Evolutionary conservation across 78 protist species (phyloP).

Genomic region (Creolimax fragrantissima): DNA sequence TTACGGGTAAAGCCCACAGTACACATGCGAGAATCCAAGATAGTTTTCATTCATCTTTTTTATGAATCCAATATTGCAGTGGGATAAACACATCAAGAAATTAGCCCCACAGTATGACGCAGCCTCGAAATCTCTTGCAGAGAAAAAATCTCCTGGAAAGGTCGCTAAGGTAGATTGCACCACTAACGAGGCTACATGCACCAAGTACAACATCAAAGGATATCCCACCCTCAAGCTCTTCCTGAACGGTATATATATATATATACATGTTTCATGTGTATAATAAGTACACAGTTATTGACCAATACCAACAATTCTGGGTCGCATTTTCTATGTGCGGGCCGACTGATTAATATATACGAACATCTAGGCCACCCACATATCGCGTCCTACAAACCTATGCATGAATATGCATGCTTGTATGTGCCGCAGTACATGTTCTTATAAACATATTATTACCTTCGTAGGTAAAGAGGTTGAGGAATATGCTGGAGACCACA

Average conservation of each 20-base stretch:
- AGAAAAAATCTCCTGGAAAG: neutral
- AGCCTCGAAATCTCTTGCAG: neutral
- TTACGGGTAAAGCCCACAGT: too few relatives aligned
- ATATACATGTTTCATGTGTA: too few relatives aligned
- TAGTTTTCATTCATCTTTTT: neutral
- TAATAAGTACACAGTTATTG: too few relatives aligned
- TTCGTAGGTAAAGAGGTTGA: constrained; percentile 41
- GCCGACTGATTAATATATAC: too few relatives aligned
- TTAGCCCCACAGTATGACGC: constrained; percentile 57
- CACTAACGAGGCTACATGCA: neutral
- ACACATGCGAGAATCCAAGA: too few relatives aligned
- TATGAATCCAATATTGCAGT: neutral
- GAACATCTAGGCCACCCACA: too few relatives aligned
- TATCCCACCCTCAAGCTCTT: constrained; percentile 70
- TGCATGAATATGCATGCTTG: too few relatives aligned
- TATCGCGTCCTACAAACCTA: too few relatives aligned
- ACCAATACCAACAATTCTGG: too few relatives aligned
- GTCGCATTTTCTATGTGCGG: too few relatives aligned
- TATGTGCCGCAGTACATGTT: too few relatives aligned
- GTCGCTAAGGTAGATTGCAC: constrained; percentile 26
- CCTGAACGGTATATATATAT: constrained; percentile 57
- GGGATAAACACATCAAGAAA: constrained; percentile 30
- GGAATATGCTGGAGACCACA: constrained; percentile 64
- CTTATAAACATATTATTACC: too few relatives aligned
- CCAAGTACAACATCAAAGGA: constrained; percentile 38